Evolutionary conservation across 169 alveolate species (phyloP).

Genomic region (Perkinsus marinus): DNA sequence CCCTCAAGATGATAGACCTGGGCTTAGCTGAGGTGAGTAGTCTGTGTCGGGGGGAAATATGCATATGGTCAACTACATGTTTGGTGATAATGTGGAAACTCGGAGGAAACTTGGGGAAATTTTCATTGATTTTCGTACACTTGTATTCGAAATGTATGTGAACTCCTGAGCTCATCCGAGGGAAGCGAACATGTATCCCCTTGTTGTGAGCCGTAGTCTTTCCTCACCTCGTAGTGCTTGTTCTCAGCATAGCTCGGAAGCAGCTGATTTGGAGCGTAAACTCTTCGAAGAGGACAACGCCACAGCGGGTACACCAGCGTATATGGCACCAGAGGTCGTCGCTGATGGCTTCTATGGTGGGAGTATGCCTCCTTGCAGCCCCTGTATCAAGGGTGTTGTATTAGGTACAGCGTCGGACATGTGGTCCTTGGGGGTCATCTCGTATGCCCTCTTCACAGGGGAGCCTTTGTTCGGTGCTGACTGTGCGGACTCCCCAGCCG

Average conservation of each 20-base stretch:
- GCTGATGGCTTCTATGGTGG: neutral
- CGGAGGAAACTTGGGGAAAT: too few species aligned
- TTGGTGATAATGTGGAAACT: too few species aligned
- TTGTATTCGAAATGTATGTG: too few species aligned
- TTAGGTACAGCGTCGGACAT: neutral
- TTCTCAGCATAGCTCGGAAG: neutral
- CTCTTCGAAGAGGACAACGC: neutral
- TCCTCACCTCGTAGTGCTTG: too few species aligned
- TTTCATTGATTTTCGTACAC: too few species aligned
- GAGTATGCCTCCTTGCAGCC: too few species aligned
- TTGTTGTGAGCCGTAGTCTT: too few species aligned
- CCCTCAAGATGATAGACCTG: conserved; percentile 1
- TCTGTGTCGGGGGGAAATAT: too few species aligned
- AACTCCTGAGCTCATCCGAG: too few species aligned
- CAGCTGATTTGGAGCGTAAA: neutral
- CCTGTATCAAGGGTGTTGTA: neutral
- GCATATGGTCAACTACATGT: too few species aligned
- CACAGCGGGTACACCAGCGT: neutral
- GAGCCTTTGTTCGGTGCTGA: neutral
- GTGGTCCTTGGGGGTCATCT: conserved; percentile 3
- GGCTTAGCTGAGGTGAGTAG: neutral
- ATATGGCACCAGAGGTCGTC: neutral
- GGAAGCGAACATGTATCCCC: too few species aligned
- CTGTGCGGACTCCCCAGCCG: neutral
- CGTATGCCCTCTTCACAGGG: neutral